These are phyloP conservation scores for Backusella mclennaniae DNA, from an alignment of 192 early-diverging fungal genomes.

Conservation along the genomic window DNA sequence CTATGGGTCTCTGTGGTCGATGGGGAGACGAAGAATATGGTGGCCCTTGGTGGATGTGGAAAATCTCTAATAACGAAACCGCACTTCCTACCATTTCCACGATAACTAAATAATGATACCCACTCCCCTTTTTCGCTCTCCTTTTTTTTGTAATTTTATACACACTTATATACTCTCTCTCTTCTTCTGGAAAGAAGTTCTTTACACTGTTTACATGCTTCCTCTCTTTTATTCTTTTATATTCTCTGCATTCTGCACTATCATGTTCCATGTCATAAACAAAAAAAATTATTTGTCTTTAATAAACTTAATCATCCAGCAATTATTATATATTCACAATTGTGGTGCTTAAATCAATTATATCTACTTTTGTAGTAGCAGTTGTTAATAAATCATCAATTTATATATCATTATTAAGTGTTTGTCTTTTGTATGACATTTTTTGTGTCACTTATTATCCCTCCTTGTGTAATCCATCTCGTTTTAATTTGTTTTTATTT, in stretches of 20 bases:
- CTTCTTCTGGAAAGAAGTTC: conserved; percentile 9
- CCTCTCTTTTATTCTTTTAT: conserved; percentile 5
- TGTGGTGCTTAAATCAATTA: neutral
- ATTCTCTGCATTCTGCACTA: conserved; percentile 1
- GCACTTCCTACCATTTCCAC: neutral
- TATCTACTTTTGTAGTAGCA: no score
- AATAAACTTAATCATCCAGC: neutral
- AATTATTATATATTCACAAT: neutral
- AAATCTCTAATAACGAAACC: conserved; percentile 14
- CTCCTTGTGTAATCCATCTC: no score
- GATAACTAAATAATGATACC: neutral
- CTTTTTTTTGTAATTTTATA: conserved; percentile 7
- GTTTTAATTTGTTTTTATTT: no score
- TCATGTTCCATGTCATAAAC: neutral
- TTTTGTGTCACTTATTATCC: no score
- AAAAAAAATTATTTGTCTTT: conserved; percentile 4
- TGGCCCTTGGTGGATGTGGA: conserved; percentile 43
- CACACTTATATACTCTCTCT: neutral
- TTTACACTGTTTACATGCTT: neutral
- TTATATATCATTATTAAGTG: no score
- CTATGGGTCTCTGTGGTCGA: conserved; percentile 34
- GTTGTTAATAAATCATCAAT: no score
- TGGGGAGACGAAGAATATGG: conserved; percentile 42
- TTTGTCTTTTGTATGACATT: no score
- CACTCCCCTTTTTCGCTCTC: neutral